Evolutionary conservation across 495 filamentous ascomycete species (phyloP).

Genomic region (Neurospora hispaniola): DNA sequence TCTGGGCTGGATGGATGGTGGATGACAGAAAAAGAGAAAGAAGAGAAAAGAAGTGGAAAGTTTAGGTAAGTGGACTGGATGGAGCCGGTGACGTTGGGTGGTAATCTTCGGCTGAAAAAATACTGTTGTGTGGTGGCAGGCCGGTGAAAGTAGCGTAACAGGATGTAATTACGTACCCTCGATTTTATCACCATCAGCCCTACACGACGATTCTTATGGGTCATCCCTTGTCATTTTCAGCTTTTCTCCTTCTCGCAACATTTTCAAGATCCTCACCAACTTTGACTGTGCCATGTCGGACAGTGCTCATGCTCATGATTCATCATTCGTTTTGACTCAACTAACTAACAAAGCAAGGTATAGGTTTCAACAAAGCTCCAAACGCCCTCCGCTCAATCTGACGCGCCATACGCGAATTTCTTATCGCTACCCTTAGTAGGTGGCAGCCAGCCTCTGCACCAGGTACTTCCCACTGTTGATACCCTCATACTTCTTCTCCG

Average conservation of each 20-base stretch:
- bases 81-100: neutral
- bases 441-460: slow-evolving; percentile 65
- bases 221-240: neutral
- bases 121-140: neutral
- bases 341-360: neutral
- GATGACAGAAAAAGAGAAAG: neutral
- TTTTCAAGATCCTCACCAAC: neutral
- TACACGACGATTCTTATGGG: neutral
- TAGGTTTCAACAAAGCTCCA: neutral
- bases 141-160: neutral
- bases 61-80: neutral
- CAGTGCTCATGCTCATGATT: neutral
- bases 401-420: neutral
- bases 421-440: slow-evolving; percentile 35
- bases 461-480: slow-evolving; percentile 79
- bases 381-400: neutral
- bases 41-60: neutral
- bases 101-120: neutral
- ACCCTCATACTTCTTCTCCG: slow-evolving; percentile 65
- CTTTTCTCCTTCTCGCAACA: neutral
- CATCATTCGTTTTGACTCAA: neutral
- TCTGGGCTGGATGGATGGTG: neutral
- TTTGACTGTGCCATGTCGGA: neutral
- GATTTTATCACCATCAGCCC: neutral
- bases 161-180: neutral